These are phyloP conservation scores for Cucurbita maxima DNA, from an alignment of 306 rosid species.

Conservation along the genomic window DNA sequence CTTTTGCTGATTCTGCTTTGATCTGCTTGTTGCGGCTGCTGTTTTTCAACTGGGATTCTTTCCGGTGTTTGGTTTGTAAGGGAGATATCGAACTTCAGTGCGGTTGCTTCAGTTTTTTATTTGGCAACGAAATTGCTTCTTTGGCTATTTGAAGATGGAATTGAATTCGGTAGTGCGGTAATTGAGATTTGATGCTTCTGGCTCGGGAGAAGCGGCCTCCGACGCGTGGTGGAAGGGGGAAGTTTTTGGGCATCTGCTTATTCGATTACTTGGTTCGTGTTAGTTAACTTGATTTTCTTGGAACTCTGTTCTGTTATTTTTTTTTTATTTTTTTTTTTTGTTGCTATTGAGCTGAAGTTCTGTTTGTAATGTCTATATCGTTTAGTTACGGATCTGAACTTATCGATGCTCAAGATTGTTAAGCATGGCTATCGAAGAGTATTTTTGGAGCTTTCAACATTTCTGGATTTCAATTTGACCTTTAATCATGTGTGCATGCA, in stretches of 20 bases:
- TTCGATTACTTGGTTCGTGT: constrained; percentile 11
- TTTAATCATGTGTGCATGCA: not conserved
- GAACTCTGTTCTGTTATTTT: not conserved
- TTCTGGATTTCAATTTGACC: not conserved
- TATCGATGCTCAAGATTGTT: not conserved
- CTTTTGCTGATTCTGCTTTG: constrained; percentile 19
- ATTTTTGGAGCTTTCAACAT: not conserved
- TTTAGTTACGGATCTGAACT: not conserved
- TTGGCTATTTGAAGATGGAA: constrained; percentile 3
- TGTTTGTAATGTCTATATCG: not conserved
- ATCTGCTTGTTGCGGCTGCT: constrained; percentile 4
- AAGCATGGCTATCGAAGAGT: not conserved
- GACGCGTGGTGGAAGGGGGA: constrained; percentile 19
- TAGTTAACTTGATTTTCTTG: not conserved
- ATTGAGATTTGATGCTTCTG: constrained; percentile 16
- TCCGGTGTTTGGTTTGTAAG: constrained; percentile 9
- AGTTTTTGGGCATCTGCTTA: constrained; percentile 48
- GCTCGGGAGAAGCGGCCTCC: constrained; percentile 10
- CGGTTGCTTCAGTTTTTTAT: not conserved
- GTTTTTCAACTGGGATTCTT: constrained; percentile 16
- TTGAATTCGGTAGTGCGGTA: constrained; percentile 5
- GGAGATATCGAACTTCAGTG: not conserved
- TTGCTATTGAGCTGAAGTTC: not conserved
- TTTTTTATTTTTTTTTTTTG: not conserved
- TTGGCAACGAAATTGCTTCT: not conserved